A percentile compares a stretch with the other conserved stretches of the same genome.
Conservation (phyloP, 2,329 filamentous ascomycete species). For the Fusarium xyrophilum region DNA sequence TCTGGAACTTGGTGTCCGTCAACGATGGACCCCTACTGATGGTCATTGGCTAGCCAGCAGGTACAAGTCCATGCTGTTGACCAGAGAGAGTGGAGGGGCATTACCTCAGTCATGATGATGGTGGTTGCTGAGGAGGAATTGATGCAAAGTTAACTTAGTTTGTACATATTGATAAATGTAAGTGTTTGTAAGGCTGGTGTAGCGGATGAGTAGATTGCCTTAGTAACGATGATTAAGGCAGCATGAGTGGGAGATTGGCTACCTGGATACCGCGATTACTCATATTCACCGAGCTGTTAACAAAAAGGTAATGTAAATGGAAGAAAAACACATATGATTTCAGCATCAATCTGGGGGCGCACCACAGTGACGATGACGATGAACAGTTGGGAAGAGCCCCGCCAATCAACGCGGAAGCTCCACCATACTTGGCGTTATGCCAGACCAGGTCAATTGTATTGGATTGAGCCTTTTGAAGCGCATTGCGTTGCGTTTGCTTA, state of each 20-base stretch:
- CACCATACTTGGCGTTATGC: slow-evolving; percentile 41
- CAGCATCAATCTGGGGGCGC: slow-evolving; percentile 26
- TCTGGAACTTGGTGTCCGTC: slow-evolving; percentile 41
- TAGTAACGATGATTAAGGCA: background rate
- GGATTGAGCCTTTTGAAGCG: slow-evolving; percentile 25
- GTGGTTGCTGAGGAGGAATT: slow-evolving; percentile 12
- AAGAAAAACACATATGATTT: slow-evolving; percentile 13
- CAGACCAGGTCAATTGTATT: slow-evolving; percentile 30
- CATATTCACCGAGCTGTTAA: background rate
- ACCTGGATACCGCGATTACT: slow-evolving; percentile 12
- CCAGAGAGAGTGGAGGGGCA: slow-evolving; percentile 32
- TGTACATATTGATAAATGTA: background rate
- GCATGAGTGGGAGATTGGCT: background rate
- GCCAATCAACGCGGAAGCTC: slow-evolving; percentile 38
- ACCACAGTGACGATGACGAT: slow-evolving; percentile 42
- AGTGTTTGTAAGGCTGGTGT: background rate
- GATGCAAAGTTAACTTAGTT: slow-evolving; percentile 20
- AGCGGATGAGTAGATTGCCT: background rate
- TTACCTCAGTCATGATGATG: slow-evolving; percentile 38
- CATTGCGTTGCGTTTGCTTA: slow-evolving; percentile 28
- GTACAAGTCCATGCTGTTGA: background rate
- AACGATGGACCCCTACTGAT: slow-evolving; percentile 32
- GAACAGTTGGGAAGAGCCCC: slow-evolving; percentile 30
- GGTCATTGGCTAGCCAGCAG: slow-evolving; percentile 13
- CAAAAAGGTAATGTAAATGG: slow-evolving; percentile 4